Evolutionary conservation across 495 filamentous ascomycete genomes (phyloP).

Genomic region (Parathielavia hyrcaniae): DNA sequence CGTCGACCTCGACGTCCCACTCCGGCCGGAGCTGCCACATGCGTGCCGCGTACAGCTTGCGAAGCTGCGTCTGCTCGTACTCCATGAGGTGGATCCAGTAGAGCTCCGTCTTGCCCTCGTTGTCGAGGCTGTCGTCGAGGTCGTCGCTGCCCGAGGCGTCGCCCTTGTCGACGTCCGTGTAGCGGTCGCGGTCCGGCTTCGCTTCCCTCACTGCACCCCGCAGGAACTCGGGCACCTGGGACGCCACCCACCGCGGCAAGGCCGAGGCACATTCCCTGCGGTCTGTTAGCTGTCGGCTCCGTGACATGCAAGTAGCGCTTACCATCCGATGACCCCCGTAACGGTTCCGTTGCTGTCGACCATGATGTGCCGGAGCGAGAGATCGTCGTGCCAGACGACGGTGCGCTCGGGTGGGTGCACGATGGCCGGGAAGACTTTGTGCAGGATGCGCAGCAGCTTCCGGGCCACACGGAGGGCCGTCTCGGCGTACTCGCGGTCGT

Average conservation of each 20-base stretch:
- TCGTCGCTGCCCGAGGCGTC: slow-evolving; percentile 19
- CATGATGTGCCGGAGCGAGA: background rate
- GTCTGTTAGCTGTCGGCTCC: slow-evolving; percentile 21
- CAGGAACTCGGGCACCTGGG: slow-evolving; percentile 9
- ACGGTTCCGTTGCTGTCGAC: background rate
- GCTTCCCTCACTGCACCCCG: background rate
- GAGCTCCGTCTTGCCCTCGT: slow-evolving; percentile 33
- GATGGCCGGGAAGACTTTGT: slow-evolving; percentile 28
- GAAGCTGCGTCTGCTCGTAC: slow-evolving; percentile 33
- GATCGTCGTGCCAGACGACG: slow-evolving; percentile 7
- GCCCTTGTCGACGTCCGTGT: background rate
- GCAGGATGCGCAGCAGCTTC: slow-evolving; percentile 26
- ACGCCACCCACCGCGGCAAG: slow-evolving; percentile 1
- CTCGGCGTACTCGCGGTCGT: slow-evolving; percentile 29
- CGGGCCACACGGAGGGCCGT: slow-evolving; percentile 23
- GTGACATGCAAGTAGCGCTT: slow-evolving; percentile 8
- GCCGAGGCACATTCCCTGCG: slow-evolving; percentile 37
- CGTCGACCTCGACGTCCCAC: slow-evolving; percentile 24
- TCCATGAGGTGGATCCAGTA: slow-evolving; percentile 39
- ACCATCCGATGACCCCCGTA: slow-evolving; percentile 1
- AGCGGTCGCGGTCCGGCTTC: background rate
- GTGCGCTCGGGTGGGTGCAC: slow-evolving; percentile 10
- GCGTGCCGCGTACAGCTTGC: slow-evolving; percentile 28
- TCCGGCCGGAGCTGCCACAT: slow-evolving; percentile 24
- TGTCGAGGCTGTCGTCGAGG: slow-evolving; percentile 18